Percentiles rank a stretch among this genome's conserved stretches.
These are phyloP conservation scores for Panaeolus papilionaceus DNA, from an alignment of 768 basidiomycete species.

Conservation along the genomic window DNA sequence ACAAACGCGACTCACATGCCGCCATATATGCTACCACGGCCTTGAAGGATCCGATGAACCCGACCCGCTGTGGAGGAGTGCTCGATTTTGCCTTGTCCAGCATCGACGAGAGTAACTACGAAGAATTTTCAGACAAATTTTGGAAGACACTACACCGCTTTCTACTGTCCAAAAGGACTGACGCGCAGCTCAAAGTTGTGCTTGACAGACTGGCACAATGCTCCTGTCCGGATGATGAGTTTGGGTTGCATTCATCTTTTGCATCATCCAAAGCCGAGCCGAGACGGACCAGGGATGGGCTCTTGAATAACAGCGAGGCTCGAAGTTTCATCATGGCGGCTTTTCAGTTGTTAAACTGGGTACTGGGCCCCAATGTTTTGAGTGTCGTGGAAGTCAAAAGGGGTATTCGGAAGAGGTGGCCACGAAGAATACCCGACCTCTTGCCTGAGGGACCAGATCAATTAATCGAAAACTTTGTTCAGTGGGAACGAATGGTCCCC, in stretches of 20 bases:
- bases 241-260: background rate
- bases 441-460: constrained; percentile 4
- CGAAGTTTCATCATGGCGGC: background rate
- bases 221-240: background rate
- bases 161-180: constrained; percentile 1
- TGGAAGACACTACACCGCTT: constrained; percentile 4
- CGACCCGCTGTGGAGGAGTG: background rate
- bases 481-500: background rate
- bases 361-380: background rate
- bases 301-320: background rate
- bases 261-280: background rate
- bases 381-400: constrained; percentile 7
- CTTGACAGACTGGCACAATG: background rate
- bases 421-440: background rate
- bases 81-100: background rate
- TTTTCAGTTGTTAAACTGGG: background rate
- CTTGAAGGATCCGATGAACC: background rate
- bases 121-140: background rate
- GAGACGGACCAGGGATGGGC: background rate
- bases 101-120: background rate
- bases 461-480: background rate
- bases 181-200: background rate
- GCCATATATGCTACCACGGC: background rate
- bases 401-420: constrained; percentile 9
- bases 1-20: background rate